Percentiles rank a stretch among this genome's conserved stretches.
phyloP scores from a whole-genome alignment of 169 alveolate species.

The Toxoplasma gondii region DNA sequence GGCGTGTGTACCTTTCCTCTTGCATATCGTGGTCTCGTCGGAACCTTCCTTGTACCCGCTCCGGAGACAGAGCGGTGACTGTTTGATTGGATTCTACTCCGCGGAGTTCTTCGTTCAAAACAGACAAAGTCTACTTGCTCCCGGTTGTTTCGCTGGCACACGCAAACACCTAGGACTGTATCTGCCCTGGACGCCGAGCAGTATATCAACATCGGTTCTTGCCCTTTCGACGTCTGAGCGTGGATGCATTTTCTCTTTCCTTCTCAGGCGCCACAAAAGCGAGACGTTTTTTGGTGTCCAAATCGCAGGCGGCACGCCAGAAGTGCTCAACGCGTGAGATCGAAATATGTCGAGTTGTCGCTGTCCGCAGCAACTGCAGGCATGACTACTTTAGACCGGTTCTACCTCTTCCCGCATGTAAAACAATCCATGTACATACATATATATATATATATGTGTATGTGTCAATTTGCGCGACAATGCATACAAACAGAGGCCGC shows the following conservation, averaged over 20 bases:
- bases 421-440: slow-evolving; percentile 27
- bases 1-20: neutral
- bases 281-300: slow-evolving; percentile 88
- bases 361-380: neutral
- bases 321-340: slow-evolving; percentile 55
- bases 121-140: too few species aligned
- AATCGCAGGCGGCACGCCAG: slow-evolving; percentile 76
- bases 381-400: neutral
- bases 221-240: too few species aligned
- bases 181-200: too few species aligned
- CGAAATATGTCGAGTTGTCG: neutral
- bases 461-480: neutral
- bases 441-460: neutral
- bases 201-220: too few species aligned
- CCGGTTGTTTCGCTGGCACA: too few species aligned
- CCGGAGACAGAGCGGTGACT: too few species aligned
- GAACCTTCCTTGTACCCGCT: too few species aligned
- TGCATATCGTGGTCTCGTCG: neutral
- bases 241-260: too few species aligned
- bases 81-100: neutral
- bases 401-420: neutral
- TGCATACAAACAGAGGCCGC: too few species aligned
- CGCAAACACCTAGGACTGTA: too few species aligned
- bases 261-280: slow-evolving; percentile 65
- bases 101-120: too few species aligned